Percentiles rank a stretch among this genome's conserved stretches.
Conservation (phyloP, 148 eudicot species). For the Silene conica region DNA sequence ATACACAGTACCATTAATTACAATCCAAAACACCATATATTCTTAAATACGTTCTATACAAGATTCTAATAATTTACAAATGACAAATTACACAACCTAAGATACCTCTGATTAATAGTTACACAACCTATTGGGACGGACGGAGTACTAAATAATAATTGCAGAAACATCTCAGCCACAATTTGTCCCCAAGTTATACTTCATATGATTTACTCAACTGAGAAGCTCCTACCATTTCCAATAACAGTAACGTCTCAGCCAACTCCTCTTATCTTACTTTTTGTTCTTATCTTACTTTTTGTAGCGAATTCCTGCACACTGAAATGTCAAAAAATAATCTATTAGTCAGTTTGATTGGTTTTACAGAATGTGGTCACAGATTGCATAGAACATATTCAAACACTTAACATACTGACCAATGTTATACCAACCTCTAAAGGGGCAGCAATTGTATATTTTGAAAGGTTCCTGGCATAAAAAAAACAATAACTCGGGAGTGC, state of each 20-base stretch:
- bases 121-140: no score
- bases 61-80: no score
- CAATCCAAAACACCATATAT: no score
- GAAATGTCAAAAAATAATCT: background rate
- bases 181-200: no score
- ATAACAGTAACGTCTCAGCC: constrained; percentile 87
- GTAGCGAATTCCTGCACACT: constrained; percentile 96
- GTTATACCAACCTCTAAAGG: constrained; percentile 65
- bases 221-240: constrained; percentile 72
- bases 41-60: no score
- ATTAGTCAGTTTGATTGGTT: background rate
- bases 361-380: background rate
- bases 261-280: no score
- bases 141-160: no score
- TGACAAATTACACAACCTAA: no score
- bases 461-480: constrained; percentile 58
- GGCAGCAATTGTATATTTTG: constrained; percentile 69
- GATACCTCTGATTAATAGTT: no score
- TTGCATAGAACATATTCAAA: background rate
- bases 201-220: background rate
- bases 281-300: constrained; percentile 70
- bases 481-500: background rate
- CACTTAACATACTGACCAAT: background rate
- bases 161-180: no score
- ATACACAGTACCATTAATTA: no score